phyloP scores from a whole-genome alignment of 495 filamentous ascomycete genomes.

The Platismatia glauca region DNA sequence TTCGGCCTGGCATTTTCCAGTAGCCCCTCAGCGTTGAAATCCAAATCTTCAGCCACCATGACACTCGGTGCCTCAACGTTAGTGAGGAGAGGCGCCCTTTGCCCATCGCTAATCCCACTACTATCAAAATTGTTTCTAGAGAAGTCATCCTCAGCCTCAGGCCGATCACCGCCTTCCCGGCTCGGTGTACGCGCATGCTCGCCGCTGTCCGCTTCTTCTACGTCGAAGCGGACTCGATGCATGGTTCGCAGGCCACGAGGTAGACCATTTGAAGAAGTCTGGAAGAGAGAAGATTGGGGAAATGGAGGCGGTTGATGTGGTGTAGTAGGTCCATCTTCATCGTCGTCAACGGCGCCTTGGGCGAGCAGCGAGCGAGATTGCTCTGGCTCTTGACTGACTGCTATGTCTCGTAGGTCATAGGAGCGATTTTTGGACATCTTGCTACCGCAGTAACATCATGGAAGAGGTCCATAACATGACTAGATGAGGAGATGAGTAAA shows the following conservation, averaged over 20 bases:
- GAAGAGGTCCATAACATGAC: not conserved
- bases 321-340: not conserved
- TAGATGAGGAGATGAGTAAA: not conserved
- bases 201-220: constrained; percentile 41
- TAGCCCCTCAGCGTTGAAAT: constrained; percentile 51
- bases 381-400: constrained; percentile 1
- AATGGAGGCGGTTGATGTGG: constrained; percentile 12
- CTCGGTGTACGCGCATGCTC: constrained; percentile 26
- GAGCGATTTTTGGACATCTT: constrained; percentile 15
- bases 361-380: constrained; percentile 2
- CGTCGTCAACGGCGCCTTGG: not conserved
- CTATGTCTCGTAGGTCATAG: constrained; percentile 9
- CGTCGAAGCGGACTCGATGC: constrained; percentile 81
- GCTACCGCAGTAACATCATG: not conserved
- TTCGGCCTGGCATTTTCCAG: constrained; percentile 54
- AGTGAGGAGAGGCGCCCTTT: constrained; percentile 67
- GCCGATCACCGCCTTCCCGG: constrained; percentile 37
- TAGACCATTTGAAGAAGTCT: constrained; percentile 34
- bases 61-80: constrained; percentile 82
- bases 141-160: constrained; percentile 51
- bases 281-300: constrained; percentile 40
- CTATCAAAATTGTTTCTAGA: constrained; percentile 22
- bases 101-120: constrained; percentile 31
- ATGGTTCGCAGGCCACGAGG: constrained; percentile 65
- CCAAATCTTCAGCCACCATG: constrained; percentile 49